phyloP scores from a whole-genome alignment of 106 monocot species.

The Ottelia alismoides region DNA sequence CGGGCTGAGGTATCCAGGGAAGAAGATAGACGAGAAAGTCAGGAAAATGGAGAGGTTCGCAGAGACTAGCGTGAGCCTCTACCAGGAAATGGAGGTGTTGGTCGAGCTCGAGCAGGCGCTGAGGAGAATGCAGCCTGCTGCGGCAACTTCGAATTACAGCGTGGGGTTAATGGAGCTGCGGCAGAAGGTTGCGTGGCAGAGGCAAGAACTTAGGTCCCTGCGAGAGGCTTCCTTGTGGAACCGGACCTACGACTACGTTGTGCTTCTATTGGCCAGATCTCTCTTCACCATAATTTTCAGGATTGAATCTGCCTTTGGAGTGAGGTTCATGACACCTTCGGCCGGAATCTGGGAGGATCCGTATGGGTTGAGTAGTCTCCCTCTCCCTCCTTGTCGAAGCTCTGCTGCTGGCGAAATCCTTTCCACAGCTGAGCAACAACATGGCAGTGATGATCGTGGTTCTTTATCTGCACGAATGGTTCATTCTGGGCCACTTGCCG shows the following conservation, averaged over 20 bases:
- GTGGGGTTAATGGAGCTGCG: not conserved
- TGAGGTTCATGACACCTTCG: not conserved
- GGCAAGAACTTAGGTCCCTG: conserved; percentile 47
- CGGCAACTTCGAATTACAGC: not conserved
- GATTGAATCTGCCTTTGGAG: conserved; percentile 28
- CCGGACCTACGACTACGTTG: conserved; percentile 35
- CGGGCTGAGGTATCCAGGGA: conserved; percentile 22
- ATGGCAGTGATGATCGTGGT: too few species aligned
- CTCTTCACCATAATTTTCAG: conserved; percentile 45
- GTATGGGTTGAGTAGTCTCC: not conserved
- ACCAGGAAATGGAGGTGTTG: conserved; percentile 63
- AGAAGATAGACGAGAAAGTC: conserved; percentile 35
- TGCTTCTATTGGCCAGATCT: conserved; percentile 45
- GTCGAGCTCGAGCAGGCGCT: conserved; percentile 49
- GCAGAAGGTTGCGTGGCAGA: conserved; percentile 52
- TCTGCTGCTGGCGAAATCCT: not conserved
- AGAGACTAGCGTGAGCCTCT: conserved; percentile 25
- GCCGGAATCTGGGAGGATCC: not conserved
- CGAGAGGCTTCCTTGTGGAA: conserved; percentile 55
- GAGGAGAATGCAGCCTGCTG: conserved; percentile 20
- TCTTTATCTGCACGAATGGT: not conserved
- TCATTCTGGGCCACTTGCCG: conserved; percentile 7
- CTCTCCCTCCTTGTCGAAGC: not conserved
- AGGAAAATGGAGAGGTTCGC: conserved; percentile 48
- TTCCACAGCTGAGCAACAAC: not conserved